Evolutionary conservation across 2,329 filamentous ascomycete genomes (phyloP).

Genomic region (Dendryphion nanum): DNA sequence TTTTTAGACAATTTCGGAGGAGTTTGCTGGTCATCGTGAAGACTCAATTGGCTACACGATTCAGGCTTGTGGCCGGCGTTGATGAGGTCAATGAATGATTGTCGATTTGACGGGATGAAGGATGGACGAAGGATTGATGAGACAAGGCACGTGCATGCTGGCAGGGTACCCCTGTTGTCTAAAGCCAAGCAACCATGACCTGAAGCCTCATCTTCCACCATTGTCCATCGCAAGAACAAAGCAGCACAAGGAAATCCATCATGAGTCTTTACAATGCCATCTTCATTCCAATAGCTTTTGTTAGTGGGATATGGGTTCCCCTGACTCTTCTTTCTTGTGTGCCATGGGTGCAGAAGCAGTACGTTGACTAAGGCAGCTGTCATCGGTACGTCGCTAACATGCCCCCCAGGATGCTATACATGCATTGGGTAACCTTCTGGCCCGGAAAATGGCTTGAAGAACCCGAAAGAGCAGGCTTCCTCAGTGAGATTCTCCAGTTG

Average conservation of each 20-base stretch:
- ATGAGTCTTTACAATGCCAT: constrained; percentile 22
- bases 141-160: not conserved
- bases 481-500: constrained; percentile 20
- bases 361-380: constrained; percentile 2
- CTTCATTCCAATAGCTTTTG: constrained; percentile 21
- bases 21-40: too few species aligned
- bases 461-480: constrained; percentile 37
- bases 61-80: too few species aligned
- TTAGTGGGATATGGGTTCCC: constrained; percentile 36
- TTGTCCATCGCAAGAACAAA: too few species aligned
- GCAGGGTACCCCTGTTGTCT: too few species aligned
- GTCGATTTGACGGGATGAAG: not conserved
- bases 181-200: too few species aligned
- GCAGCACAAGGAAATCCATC: too few species aligned
- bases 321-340: constrained; percentile 33
- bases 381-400: constrained; percentile 7
- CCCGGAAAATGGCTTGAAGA: constrained; percentile 36
- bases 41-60: too few species aligned
- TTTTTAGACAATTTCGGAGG: too few species aligned
- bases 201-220: too few species aligned
- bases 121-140: too few species aligned
- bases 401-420: constrained; percentile 32
- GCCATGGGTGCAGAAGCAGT: constrained; percentile 38
- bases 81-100: not conserved
- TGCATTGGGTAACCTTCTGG: constrained; percentile 35